Evolutionary conservation across 148 eudicot species (phyloP).

Genomic region (Chenopodium formosanum): DNA sequence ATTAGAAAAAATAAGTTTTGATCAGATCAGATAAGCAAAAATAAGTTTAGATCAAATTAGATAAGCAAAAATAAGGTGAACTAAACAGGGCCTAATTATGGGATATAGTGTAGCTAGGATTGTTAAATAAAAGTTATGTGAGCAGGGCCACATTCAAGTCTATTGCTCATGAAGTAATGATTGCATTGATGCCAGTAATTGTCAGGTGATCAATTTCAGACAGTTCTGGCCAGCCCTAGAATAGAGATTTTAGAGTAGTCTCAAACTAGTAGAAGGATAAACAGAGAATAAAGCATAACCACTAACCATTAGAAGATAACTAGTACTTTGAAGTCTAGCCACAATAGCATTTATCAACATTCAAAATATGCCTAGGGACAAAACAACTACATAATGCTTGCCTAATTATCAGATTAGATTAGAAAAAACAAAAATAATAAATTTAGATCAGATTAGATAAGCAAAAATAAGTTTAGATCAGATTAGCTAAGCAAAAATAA

Average conservation of each 20-base stretch:
- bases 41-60: too few species aligned
- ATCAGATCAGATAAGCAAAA: too few species aligned
- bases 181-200: too few species aligned
- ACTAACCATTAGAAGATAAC: background rate
- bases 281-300: background rate
- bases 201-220: background rate
- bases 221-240: background rate
- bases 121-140: background rate
- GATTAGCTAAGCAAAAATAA: too few species aligned
- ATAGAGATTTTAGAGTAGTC: constrained; percentile 2
- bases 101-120: background rate
- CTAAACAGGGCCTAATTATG: background rate
- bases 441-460: too few species aligned
- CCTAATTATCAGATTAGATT: too few species aligned
- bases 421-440: too few species aligned
- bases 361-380: background rate
- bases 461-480: too few species aligned
- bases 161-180: too few species aligned
- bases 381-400: background rate
- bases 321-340: background rate
- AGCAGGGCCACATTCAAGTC: background rate
- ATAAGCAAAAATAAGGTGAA: too few species aligned
- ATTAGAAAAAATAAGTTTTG: too few species aligned
- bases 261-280: background rate
- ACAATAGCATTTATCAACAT: background rate